These are phyloP conservation scores for Malbranchea zuffiana DNA, from an alignment of 2,329 filamentous ascomycete species.

Conservation along the genomic window DNA sequence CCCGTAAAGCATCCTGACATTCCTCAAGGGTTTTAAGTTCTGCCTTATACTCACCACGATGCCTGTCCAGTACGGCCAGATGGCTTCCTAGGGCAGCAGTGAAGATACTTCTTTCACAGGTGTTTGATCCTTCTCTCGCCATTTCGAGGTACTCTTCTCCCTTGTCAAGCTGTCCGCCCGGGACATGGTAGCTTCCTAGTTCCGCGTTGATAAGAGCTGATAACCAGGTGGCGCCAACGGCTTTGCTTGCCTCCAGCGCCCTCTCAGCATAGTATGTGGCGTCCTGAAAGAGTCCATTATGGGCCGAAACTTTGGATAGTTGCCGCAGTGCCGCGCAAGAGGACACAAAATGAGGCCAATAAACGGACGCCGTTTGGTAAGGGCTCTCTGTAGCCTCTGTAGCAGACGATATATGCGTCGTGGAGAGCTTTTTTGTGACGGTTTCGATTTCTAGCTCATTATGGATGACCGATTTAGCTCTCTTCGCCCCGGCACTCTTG, in stretches of 20 bases:
- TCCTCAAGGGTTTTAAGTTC: slow-evolving; percentile 41
- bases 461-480: slow-evolving; percentile 20
- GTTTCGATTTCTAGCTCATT: slow-evolving; percentile 25
- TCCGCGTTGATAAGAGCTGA: slow-evolving; percentile 38
- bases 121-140: slow-evolving; percentile 45
- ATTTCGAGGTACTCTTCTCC: slow-evolving; percentile 48
- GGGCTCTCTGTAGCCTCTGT: slow-evolving; percentile 20
- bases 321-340: slow-evolving; percentile 62
- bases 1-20: slow-evolving; percentile 34
- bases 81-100: slow-evolving; percentile 40
- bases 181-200: slow-evolving; percentile 39
- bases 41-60: slow-evolving; percentile 32
- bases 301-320: slow-evolving; percentile 66
- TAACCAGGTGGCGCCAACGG: slow-evolving; percentile 51
- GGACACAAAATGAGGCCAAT: slow-evolving; percentile 68
- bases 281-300: slow-evolving; percentile 78
- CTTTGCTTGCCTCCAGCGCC: slow-evolving; percentile 62
- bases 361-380: slow-evolving; percentile 50
- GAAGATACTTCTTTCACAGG: slow-evolving; percentile 41
- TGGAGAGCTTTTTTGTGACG: slow-evolving; percentile 30
- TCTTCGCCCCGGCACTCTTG: slow-evolving; percentile 30
- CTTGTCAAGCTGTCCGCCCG: slow-evolving; percentile 40
- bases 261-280: slow-evolving; percentile 81
- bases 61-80: slow-evolving; percentile 37
- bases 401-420: slow-evolving; percentile 29